Conservation (phyloP, 2,329 filamentous ascomycete species). For the Colletotrichum trifolii region DNA sequence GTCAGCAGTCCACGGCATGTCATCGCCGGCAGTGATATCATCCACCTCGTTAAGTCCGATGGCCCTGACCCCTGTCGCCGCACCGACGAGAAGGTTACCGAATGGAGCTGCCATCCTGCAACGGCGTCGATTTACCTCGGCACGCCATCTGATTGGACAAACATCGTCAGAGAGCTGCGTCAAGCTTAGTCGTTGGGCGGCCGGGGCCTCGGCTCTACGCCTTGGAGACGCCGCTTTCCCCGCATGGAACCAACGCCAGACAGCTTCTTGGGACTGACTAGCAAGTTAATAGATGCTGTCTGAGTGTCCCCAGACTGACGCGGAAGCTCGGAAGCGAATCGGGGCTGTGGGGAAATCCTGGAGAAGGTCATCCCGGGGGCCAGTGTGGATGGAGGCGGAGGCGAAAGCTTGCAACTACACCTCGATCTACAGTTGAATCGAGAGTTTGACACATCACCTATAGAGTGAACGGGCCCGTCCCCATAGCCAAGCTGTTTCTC, state of each 20-base stretch:
- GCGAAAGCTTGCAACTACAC: constrained; percentile 27
- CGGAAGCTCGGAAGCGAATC: constrained; percentile 20
- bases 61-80: not conserved
- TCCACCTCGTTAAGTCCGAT: not conserved
- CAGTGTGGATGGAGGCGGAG: constrained; percentile 19
- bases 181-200: constrained; percentile 14
- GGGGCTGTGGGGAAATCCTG: constrained; percentile 29
- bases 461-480: not conserved
- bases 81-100: constrained; percentile 33
- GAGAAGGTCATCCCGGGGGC: constrained; percentile 33
- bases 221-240: constrained; percentile 24
- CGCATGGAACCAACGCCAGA: constrained; percentile 4
- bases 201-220: constrained; percentile 32
- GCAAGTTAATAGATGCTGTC: not conserved
- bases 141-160: constrained; percentile 26
- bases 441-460: constrained; percentile 1
- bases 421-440: not conserved
- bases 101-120: constrained; percentile 4
- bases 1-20: too few relatives aligned
- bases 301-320: not conserved
- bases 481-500: too few relatives aligned
- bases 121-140: constrained; percentile 30
- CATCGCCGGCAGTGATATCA: too few relatives aligned
- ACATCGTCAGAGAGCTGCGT: not conserved
- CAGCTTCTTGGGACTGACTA: too few relatives aligned